Percentiles rank a stretch among this genome's conserved stretches.
These are phyloP conservation scores for Boletus tylopilopsis DNA, from an alignment of 768 basidiomycete genomes.

Conservation along the genomic window DNA sequence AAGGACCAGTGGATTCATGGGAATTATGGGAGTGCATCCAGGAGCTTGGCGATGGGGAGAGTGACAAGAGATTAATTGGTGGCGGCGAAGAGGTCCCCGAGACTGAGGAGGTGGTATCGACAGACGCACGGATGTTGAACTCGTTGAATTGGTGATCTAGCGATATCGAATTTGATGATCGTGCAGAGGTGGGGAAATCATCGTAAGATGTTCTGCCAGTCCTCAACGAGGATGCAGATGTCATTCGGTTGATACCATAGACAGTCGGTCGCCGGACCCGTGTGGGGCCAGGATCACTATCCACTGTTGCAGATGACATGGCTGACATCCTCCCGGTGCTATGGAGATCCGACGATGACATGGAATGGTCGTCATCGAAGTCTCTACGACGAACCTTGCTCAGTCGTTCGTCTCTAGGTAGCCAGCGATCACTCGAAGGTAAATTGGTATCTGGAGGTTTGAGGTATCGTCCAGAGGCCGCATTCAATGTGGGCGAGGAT, in stretches of 20 bases:
- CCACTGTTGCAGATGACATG: constrained; percentile 79
- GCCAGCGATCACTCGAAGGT: constrained; percentile 44
- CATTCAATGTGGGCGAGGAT: constrained; percentile 50
- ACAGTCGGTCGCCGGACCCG: constrained; percentile 60
- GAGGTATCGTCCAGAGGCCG: constrained; percentile 58
- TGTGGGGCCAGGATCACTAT: constrained; percentile 81
- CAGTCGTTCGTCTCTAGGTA: constrained; percentile 52
- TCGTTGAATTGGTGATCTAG: constrained; percentile 75
- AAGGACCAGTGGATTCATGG: constrained; percentile 38
- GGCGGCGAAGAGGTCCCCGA: constrained; percentile 71
- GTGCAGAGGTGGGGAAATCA: constrained; percentile 68
- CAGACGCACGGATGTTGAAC: constrained; percentile 66
- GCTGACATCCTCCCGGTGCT: constrained; percentile 71
- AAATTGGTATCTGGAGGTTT: constrained; percentile 34
- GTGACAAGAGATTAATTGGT: constrained; percentile 68
- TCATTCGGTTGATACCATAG: constrained; percentile 69
- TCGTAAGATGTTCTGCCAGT: constrained; percentile 55
- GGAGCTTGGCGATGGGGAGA: constrained; percentile 61
- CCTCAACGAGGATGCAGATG: constrained; percentile 70
- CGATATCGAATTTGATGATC: constrained; percentile 78
- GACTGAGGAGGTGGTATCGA: constrained; percentile 54
- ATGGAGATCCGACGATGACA: constrained; percentile 84
- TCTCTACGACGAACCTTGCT: constrained; percentile 79
- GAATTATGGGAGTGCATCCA: constrained; percentile 48
- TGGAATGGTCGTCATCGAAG: constrained; percentile 87